These are phyloP conservation scores for Aspergillus transmontanensis DNA, from an alignment of 2,329 filamentous ascomycete species.

Conservation along the genomic window DNA sequence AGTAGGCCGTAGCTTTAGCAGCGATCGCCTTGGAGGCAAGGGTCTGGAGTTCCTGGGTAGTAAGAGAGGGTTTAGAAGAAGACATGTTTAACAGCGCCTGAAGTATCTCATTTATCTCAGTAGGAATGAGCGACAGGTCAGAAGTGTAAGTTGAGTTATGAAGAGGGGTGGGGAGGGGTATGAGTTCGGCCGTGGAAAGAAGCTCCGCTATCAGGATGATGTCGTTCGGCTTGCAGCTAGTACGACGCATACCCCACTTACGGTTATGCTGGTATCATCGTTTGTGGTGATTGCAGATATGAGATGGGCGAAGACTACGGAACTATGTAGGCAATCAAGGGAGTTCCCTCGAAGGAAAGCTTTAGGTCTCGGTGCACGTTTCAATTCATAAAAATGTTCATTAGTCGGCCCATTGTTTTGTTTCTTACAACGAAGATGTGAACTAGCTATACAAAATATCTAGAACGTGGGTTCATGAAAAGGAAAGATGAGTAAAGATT, in stretches of 20 bases:
- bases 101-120: background rate
- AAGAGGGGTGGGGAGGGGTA: background rate
- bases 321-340: background rate
- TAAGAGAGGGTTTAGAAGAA: conserved; percentile 47
- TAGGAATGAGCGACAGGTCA: background rate
- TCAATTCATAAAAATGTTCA: background rate
- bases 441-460: background rate
- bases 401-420: background rate
- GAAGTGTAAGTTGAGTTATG: background rate
- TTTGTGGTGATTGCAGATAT: background rate
- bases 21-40: conserved; percentile 66
- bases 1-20: conserved; percentile 81
- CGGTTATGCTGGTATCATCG: background rate
- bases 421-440: background rate
- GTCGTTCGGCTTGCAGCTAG: background rate
- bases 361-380: background rate
- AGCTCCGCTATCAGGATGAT: background rate
- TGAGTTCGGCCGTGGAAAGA: background rate
- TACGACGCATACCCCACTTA: background rate
- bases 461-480: background rate
- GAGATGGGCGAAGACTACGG: background rate
- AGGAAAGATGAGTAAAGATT: background rate
- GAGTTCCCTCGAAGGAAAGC: background rate
- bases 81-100: conserved; percentile 21
- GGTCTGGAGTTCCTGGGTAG: conserved; percentile 63